Conservation (phyloP, 106 monocot genomes). For the Phalaenopsis equestris region DNA sequence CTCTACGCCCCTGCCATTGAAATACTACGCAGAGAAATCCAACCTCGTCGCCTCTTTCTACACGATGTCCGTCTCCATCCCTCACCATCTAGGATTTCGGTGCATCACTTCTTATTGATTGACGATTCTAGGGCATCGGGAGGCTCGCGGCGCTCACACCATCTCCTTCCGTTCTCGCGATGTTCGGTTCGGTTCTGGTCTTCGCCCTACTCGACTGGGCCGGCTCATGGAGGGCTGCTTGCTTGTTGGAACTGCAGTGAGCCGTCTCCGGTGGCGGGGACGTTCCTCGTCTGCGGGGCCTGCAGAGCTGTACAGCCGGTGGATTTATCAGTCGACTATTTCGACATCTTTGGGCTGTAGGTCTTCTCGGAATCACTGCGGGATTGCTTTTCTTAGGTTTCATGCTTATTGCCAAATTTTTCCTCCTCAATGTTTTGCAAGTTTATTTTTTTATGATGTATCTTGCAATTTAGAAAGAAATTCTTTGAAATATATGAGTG, state of each 20-base stretch:
- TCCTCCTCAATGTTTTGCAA: not conserved
- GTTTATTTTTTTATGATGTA: not conserved
- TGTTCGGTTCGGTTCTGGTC: not conserved
- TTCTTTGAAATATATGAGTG: not conserved
- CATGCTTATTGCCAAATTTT: not conserved
- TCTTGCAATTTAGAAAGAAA: no score
- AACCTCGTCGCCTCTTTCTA: not conserved
- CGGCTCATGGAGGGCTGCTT: not conserved
- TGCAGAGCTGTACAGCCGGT: slow-evolving; percentile 69
- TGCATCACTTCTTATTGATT: not conserved
- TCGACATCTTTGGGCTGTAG: slow-evolving; percentile 91
- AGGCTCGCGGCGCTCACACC: not conserved
- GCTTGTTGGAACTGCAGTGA: slow-evolving; percentile 72
- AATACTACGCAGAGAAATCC: slow-evolving; percentile 9
- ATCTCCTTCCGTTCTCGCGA: not conserved
- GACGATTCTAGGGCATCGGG: not conserved
- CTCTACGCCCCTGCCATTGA: not conserved
- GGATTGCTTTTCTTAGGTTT: not conserved
- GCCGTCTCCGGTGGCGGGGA: slow-evolving; percentile 10
- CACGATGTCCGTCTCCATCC: not conserved
- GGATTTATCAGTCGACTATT: slow-evolving; percentile 56
- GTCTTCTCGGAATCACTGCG: slow-evolving; percentile 12
- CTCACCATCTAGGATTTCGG: not conserved
- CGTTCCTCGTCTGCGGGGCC: slow-evolving; percentile 51
- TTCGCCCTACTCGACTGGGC: slow-evolving; percentile 7